Conservation (phyloP, 169 alveolate genomes). For the Eimeria maxima region DNA sequence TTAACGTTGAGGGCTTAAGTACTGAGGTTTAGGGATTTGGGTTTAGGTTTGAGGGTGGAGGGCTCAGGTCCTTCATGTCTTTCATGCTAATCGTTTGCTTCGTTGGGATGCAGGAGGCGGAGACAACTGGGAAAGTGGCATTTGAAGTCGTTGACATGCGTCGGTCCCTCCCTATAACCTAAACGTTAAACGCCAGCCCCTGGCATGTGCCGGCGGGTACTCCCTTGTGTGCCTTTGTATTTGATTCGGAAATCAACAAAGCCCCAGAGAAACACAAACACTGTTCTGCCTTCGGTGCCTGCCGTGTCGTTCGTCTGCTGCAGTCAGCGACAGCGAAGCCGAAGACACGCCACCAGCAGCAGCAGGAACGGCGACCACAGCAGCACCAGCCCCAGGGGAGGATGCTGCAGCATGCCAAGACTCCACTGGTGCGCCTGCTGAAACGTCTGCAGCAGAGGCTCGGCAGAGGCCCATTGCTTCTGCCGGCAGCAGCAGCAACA, state of each 20-base stretch:
- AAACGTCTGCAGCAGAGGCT: neutral
- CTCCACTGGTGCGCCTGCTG: neutral
- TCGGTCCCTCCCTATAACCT: conserved; percentile 23
- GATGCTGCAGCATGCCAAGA: conserved; percentile 21
- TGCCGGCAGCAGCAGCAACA: conserved; percentile 6
- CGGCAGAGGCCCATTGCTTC: conserved; percentile 5
- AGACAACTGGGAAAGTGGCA: conserved; percentile 43
- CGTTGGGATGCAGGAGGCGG: conserved; percentile 32
- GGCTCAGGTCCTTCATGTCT: neutral
- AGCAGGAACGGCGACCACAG: conserved; percentile 8
- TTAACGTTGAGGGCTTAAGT: neutral
- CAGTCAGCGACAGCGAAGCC: conserved; percentile 71
- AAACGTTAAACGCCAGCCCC: neutral
- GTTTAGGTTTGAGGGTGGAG: neutral
- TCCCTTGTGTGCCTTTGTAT: neutral
- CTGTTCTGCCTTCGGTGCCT: neutral
- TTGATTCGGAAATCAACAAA: neutral
- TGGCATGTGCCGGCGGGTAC: neutral
- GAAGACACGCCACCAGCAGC: conserved; percentile 36
- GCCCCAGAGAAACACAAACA: neutral
- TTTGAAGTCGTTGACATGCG: conserved; percentile 72
- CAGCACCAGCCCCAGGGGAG: neutral
- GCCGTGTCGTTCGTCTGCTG: neutral
- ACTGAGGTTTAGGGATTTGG: neutral
- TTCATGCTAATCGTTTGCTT: neutral